Conservation (phyloP, 2,329 filamentous ascomycete species). For the Chaetothyriales sp. region DNA sequence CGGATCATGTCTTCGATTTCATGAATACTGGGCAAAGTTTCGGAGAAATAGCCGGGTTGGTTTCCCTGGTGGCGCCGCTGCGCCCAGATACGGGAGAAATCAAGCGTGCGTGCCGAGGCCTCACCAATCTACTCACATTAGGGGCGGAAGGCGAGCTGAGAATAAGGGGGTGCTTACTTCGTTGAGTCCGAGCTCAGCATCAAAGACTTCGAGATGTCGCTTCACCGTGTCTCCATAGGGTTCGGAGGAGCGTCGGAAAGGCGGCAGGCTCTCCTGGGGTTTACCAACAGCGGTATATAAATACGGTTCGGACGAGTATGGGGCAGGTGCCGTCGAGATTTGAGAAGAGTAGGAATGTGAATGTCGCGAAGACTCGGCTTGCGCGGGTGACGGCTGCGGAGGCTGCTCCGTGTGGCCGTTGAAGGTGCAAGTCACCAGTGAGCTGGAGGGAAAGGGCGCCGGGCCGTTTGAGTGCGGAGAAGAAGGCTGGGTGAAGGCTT, state of each 20-base stretch:
- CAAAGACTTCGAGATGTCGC: slow-evolving; percentile 49
- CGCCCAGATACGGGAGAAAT: slow-evolving; percentile 33
- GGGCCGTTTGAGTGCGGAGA: background rate
- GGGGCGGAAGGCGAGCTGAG: slow-evolving; percentile 1
- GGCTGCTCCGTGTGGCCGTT: background rate
- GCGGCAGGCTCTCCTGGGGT: slow-evolving; percentile 4
- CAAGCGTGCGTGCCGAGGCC: slow-evolving; percentile 29
- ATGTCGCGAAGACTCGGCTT: background rate
- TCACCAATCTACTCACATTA: slow-evolving; percentile 29
- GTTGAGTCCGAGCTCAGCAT: slow-evolving; percentile 39
- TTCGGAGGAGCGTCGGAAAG: slow-evolving; percentile 10
- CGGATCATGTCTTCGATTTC: slow-evolving; percentile 37
- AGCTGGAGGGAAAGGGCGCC: background rate
- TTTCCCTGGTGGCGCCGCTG: slow-evolving; percentile 31
- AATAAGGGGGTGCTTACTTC: slow-evolving; percentile 26
- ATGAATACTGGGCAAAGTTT: slow-evolving; percentile 29
- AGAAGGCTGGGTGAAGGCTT: background rate
- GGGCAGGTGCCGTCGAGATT: background rate
- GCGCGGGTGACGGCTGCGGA: background rate
- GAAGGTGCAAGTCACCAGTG: background rate
- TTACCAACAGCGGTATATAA: slow-evolving; percentile 10
- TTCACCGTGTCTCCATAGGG: slow-evolving; percentile 41
- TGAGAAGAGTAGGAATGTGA: background rate
- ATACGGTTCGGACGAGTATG: slow-evolving; percentile 3
- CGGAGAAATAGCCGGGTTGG: slow-evolving; percentile 29